Percentiles rank a stretch among this genome's conserved stretches.
These are phyloP conservation scores for Chlorella sp. DNA, from an alignment of 139 green algal species.

Conservation along the genomic window DNA sequence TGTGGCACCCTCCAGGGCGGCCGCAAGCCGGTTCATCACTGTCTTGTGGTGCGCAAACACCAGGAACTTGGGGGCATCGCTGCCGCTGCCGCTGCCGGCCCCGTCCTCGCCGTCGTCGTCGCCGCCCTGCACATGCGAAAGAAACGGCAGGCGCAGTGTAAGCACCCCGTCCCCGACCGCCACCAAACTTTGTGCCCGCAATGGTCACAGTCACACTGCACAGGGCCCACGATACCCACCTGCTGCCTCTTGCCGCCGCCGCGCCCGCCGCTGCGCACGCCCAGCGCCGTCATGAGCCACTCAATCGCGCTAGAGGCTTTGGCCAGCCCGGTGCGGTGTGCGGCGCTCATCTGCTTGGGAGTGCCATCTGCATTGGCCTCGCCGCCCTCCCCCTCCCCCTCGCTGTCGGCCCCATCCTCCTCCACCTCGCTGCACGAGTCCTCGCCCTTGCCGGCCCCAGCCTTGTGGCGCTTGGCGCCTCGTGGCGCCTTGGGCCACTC, in stretches of 20 bases:
- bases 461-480: not conserved
- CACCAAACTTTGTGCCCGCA: not conserved
- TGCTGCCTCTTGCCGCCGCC: not conserved
- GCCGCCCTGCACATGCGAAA: not conserved
- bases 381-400: slow-evolving; percentile 1
- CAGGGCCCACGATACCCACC: not conserved
- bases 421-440: slow-evolving; percentile 18
- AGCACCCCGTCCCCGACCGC: too few relatives aligned
- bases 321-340: slow-evolving; percentile 72
- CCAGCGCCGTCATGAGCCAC: slow-evolving; percentile 75
- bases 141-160: not conserved
- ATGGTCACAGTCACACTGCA: not conserved
- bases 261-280: slow-evolving; percentile 25
- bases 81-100: not conserved
- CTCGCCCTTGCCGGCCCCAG: slow-evolving; percentile 20
- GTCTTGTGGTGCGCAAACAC: slow-evolving; percentile 95
- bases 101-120: not conserved
- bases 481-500: slow-evolving; percentile 44
- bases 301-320: slow-evolving; percentile 79
- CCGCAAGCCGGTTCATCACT: slow-evolving; percentile 56
- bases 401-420: slow-evolving; percentile 21
- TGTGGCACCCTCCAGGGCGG: slow-evolving; percentile 60
- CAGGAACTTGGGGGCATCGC: slow-evolving; percentile 80
- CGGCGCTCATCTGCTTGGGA: slow-evolving; percentile 39
- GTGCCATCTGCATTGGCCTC: not conserved